Conservation (phyloP, 2,329 filamentous ascomycete species). For the Curvularia verruculosa region DNA sequence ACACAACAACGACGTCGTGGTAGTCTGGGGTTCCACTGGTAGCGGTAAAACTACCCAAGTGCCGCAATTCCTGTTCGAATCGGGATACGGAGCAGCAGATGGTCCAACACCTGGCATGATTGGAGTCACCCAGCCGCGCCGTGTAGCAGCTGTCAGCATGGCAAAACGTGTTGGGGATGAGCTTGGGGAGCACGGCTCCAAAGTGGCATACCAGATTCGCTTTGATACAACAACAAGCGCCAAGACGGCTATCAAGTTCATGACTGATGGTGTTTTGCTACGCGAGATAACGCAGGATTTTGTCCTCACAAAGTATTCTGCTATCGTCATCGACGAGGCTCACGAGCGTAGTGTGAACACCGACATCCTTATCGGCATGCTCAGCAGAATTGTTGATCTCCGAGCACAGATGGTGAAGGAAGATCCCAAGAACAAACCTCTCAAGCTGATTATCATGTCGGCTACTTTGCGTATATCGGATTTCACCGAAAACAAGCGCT, state of each 20-base stretch:
- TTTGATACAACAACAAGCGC: constrained; percentile 84
- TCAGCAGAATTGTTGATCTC: constrained; percentile 88
- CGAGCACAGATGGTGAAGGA: constrained; percentile 76
- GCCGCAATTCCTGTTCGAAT: constrained; percentile 93
- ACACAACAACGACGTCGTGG: constrained; percentile 85
- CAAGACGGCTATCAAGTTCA: constrained; percentile 93
- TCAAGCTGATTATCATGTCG: constrained; percentile 98
- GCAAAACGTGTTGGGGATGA: constrained; percentile 89
- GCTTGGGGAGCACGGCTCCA: constrained; percentile 74
- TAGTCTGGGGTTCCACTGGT: constrained; percentile 93
- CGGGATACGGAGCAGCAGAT: constrained; percentile 80
- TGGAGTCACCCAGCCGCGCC: constrained; percentile 89
- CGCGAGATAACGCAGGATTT: constrained; percentile 92
- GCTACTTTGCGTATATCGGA: constrained; percentile 91
- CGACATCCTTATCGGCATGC: constrained; percentile 96
- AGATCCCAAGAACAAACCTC: constrained; percentile 69
- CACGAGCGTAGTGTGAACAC: constrained; percentile 98
- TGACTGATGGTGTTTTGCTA: constrained; percentile 96
- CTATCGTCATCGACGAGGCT: constrained; percentile 93
- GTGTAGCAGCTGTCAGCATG: constrained; percentile 97
- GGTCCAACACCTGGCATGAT: constrained; percentile 90
- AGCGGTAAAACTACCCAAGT: constrained; percentile 98
- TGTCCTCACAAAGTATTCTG: constrained; percentile 85
- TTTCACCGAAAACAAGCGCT: constrained; percentile 79
- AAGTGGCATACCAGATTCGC: constrained; percentile 88